Evolutionary conservation across 805 yeast genomes (phyloP), one percentile per base, ranked within the genome.

Genomic region (Priceomyces melissophilus): DNA sequence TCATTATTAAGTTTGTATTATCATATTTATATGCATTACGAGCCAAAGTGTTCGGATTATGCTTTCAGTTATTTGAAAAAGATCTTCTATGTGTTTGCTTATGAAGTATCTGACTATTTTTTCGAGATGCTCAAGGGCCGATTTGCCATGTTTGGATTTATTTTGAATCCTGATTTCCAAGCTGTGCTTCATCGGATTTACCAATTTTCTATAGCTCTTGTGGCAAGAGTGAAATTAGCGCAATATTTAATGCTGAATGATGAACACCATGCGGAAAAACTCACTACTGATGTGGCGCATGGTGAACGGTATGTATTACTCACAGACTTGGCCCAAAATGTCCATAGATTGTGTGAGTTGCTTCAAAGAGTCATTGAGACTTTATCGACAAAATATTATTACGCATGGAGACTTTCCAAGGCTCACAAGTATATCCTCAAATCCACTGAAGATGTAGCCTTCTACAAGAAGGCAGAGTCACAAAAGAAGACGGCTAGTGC

Each of bases 381-480:
- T 16, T 55, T 83, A 14, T 76, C 85, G 5, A 66, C 60, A 13
- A 70, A 76, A 46, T 82, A 81, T 53, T 79, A 78, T 42, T 78
- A 78, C 49, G 82, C 87, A 2, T 79, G 81, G 79, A 73, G 83
- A 59, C 71, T 82, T 56, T 64, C 77, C 29, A 81, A 81, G 50
- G 80, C 84, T 1, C 75, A 74, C 34, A 30, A 15, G 16, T 20
- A 20, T 20, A 8, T 20, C 7, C 25, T 20, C 8, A 20, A 20
- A 8, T 20, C 25, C 7, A 20, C 25, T 5, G 25, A 20, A 20
- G 25, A 20, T 8, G 25, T 20, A 8, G 7, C 8, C 25, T 8
- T 20, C 4, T 20, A 20, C 25, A 20, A 20, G 25, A 20, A 8
- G 25, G 25, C 25, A n/a, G n/a, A n/a, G n/a, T n/a, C n/a, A 4